Percentiles rank a stretch among this genome's conserved stretches.
Conservation (phyloP, 2,329 filamentous ascomycete genomes). For the Teratosphaeria epicoccoides region DNA sequence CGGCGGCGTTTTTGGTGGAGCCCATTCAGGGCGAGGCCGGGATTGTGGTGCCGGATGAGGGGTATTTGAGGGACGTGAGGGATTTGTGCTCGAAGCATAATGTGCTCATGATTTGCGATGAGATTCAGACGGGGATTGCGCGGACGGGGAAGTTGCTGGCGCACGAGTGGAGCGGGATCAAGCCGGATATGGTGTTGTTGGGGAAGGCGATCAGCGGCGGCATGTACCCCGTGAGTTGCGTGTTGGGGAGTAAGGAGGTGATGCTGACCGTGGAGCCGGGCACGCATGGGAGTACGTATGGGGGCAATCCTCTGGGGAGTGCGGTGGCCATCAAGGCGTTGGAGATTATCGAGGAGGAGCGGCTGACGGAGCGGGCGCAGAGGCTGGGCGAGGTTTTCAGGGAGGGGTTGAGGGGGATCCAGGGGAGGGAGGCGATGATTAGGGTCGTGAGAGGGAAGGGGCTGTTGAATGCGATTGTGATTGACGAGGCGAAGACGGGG, state of each 20-base stretch:
- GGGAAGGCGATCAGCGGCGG: constrained; percentile 97
- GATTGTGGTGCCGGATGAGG: constrained; percentile 85
- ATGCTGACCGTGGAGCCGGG: constrained; percentile 96
- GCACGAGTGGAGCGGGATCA: constrained; percentile 88
- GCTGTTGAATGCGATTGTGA: constrained; percentile 87
- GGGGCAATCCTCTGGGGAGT: constrained; percentile 89
- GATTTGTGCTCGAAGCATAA: constrained; percentile 91
- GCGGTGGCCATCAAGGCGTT: constrained; percentile 91
- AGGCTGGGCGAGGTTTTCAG: constrained; percentile 74
- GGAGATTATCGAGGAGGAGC: constrained; percentile 85
- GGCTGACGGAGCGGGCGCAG: constrained; percentile 74
- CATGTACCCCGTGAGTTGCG: constrained; percentile 97
- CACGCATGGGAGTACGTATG: constrained; percentile 96
- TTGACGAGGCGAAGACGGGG: constrained; percentile 76
- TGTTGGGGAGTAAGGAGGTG: constrained; percentile 76
- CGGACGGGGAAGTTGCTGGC: constrained; percentile 90
- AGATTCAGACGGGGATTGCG: constrained; percentile 96
- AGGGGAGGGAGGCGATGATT: constrained; percentile 59
- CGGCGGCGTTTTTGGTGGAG: constrained; percentile 88
- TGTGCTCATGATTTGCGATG: constrained; percentile 90
- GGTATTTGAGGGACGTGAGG: constrained; percentile 71
- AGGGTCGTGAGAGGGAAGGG: constrained; percentile 81
- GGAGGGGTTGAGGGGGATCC: constrained; percentile 61
- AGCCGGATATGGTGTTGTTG: constrained; percentile 86
- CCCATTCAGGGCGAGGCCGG: constrained; percentile 96